A percentile compares a stretch with the other conserved stretches of the same genome.
phyloP scores from a whole-genome alignment of 1,284 basidiomycete species.

The Cutaneotrichosporon sp. region DNA sequence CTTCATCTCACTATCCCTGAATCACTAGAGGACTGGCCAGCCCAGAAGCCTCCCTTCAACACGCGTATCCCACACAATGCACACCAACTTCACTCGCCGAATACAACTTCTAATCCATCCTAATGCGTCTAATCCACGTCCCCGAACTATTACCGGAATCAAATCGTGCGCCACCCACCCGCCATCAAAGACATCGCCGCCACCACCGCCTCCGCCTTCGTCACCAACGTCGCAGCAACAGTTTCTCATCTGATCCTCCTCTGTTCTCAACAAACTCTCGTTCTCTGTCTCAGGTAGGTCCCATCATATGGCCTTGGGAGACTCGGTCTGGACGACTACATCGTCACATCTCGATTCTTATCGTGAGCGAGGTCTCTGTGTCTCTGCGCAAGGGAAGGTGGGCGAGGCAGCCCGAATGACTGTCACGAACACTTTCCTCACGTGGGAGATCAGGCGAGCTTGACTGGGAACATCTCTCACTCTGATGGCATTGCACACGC shows the following conservation, averaged over 20 bases:
- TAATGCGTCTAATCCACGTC: not conserved
- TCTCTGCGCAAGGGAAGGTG: not conserved
- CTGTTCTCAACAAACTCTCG: not conserved
- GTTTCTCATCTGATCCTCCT: slow-evolving; percentile 1
- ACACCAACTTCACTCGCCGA: not conserved
- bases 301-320: not conserved
- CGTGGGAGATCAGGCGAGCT: no score
- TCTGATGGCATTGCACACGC: no score
- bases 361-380: not conserved
- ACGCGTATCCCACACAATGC: no score
- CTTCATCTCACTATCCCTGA: no score
- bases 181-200: not conserved
- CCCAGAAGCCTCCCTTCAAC: no score
- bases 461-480: no score
- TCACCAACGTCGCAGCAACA: not conserved
- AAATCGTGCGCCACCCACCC: not conserved
- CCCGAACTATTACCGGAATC: not conserved
- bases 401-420: no score
- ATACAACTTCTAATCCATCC: no score
- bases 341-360: not conserved
- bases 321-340: not conserved
- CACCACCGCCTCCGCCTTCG: slow-evolving; percentile 1
- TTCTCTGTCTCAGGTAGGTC: not conserved
- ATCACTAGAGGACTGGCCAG: no score
- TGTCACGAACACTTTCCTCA: no score